Evolutionary conservation across 2,329 filamentous ascomycete species (phyloP), one percentile per base, ranked within the genome.

Genomic region (Apiospora rasikravindrae): DNA sequence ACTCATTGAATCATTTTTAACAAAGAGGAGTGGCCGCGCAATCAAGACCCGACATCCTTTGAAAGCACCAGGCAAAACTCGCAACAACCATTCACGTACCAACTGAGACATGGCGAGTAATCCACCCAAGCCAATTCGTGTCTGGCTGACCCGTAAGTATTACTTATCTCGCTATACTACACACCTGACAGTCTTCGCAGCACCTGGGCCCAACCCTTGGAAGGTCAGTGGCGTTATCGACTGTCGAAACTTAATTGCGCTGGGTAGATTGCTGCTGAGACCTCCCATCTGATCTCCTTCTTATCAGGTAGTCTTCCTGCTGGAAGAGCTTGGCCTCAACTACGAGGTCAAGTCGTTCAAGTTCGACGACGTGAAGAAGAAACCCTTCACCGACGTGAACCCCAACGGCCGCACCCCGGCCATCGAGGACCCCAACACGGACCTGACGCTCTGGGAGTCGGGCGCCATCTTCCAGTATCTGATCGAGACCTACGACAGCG

Each of bases 401-500:
- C 72, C 72, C n/a, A 73, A 73, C 45, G 72, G 67, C n/a, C 72
- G 72, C 26, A 53, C 71, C 4, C 70, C 72, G 24, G 37, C 67
- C 33, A 67, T 73, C 26, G 67, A 71, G 22, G 72, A 73, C 66
- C 72, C 67, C 14, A 73, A 71, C 70, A 71, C 70, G 19, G 70
- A 51, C 37, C 26, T 70, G 24, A 73, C 70, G 8, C 67, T 73
- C 26, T 73, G 70, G 70, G 72, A 73, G 61, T 68, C 72, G n/a
- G 72, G 72, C 42, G 72, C 72, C 26, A 70, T 71, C 44, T 14
- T 26, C 26, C 29, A 70, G 26, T 73, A 73, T 47, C 26, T 71
- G 19, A 61, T 70, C 37, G 68, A 71, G 37, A 33, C n/a, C 1
- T 71, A 87, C 78, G 85, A 87, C 76, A n/a, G n/a, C n/a, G n/a